Evolutionary conservation across 805 yeast species (phyloP), one percentile per base, ranked within the genome.

Genomic region (Candida cerambycidarum): DNA sequence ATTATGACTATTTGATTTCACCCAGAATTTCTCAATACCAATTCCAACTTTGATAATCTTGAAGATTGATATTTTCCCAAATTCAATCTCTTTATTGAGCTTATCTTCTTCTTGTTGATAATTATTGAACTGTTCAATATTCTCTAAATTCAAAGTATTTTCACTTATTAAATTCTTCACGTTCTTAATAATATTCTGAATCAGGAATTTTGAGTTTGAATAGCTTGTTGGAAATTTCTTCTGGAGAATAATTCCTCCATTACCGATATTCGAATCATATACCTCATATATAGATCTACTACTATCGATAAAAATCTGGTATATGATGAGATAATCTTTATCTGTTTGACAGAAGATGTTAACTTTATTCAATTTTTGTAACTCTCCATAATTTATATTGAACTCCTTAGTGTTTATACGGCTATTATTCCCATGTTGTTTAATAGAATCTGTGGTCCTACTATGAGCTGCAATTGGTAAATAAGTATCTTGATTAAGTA

Each of bases 391-490:
- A 41, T 73, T 68, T 11, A 62, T 61, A 5, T 64, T 56, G 13
- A 61, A 50, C 29, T 60, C 55, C 24, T 74, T 71, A 1, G 75
- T 62, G 27, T 72, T 57, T 7, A 78, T 54, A 17, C 59, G 53
- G 18, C 52, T 35, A 55, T 80, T 80, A 7, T 51, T 43, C 1
- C 86, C 86, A 59, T 72, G 74, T 15, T 60, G 59, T 18, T 64
- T 60, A 12, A 80, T 44, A 3, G 82, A 75, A 15, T 64, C 62
- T 16, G 53, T 52, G 0, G 75, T 59, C 42, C 85, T 57, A 5
- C 65, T 58, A 50, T 78, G 79, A 2, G 69, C 67, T 8, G 76
- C 71, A 4, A 79, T 58, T 1, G 82, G 79, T 6, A 68, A 46
- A 9, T 63, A 49, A 8, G 70, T 64, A 25, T 36, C 37, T 36